Percentiles rank a stretch among this genome's conserved stretches.
These are phyloP conservation scores for Fusarium mangiferae DNA, from an alignment of 2,329 filamentous ascomycete genomes.

Conservation along the genomic window DNA sequence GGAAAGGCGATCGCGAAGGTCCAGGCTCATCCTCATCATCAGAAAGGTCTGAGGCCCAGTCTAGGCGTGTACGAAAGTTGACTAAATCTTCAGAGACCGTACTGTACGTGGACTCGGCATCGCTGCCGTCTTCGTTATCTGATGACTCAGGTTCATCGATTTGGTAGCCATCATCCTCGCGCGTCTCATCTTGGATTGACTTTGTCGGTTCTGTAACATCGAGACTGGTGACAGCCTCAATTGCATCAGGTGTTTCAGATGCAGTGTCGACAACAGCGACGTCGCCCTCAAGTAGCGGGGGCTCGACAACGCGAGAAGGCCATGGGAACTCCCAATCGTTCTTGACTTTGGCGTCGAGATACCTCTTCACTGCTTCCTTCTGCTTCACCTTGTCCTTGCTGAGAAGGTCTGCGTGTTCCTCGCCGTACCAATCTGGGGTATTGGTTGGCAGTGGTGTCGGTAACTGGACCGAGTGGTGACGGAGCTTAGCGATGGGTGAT, in stretches of 20 bases:
- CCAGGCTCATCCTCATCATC: slow-evolving; percentile 58
- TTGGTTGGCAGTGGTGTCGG: slow-evolving; percentile 43
- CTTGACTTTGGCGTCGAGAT: slow-evolving; percentile 63
- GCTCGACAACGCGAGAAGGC: slow-evolving; percentile 52
- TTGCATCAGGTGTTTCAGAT: slow-evolving; percentile 8
- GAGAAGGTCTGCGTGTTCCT: slow-evolving; percentile 69
- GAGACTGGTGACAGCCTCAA: slow-evolving; percentile 5
- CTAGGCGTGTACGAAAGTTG: slow-evolving; percentile 62
- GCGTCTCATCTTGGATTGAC: slow-evolving; percentile 46
- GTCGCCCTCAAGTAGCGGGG: slow-evolving; percentile 7
- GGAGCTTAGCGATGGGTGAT: slow-evolving; percentile 63
- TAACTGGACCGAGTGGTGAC: slow-evolving; percentile 51
- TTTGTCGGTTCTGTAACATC: slow-evolving; percentile 21
- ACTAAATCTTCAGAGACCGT: slow-evolving; percentile 64
- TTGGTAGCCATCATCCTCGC: slow-evolving; percentile 50
- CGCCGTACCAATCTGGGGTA: slow-evolving; percentile 51
- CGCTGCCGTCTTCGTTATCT: slow-evolving; percentile 40
- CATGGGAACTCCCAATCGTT: slow-evolving; percentile 71
- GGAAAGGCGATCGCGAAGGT: slow-evolving; percentile 58
- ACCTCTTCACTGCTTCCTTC: slow-evolving; percentile 70
- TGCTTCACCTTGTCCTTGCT: slow-evolving; percentile 71
- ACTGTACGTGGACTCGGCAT: slow-evolving; percentile 64
- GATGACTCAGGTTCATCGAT: slow-evolving; percentile 54
- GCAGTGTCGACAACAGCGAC: slow-evolving; percentile 7
- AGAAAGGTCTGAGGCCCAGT: slow-evolving; percentile 69